These are phyloP conservation scores for Tritrichomonas musculus DNA, from an alignment of 208 protist species.

Conservation along the genomic window DNA sequence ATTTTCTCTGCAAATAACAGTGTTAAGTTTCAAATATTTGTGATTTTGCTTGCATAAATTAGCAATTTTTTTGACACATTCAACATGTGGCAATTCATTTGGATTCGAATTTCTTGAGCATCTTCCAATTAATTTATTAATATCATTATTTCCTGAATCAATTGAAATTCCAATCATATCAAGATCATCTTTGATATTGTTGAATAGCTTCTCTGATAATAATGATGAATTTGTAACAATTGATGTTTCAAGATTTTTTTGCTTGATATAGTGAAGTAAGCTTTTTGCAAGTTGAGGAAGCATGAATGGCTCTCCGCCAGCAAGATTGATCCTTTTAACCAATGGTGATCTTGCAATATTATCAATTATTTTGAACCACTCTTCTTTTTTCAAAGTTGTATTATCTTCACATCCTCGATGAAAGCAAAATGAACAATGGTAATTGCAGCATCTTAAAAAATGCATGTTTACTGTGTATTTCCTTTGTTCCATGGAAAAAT, in stretches of 20 bases:
- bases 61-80: neutral
- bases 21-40: conserved; percentile 18
- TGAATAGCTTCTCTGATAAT: neutral
- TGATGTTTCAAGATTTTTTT: neutral
- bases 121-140: neutral
- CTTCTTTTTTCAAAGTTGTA: neutral
- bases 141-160: neutral
- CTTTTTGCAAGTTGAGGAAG: no score
- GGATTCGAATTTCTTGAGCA: neutral
- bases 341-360: neutral
- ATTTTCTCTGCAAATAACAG: conserved; percentile 5
- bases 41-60: neutral
- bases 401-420: neutral
- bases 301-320: neutral
- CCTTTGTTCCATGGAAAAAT: neutral
- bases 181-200: neutral
- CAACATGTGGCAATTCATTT: neutral
- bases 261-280: neutral
- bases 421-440: neutral
- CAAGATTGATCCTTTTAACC: neutral
- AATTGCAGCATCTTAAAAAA: neutral
- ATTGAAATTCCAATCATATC: conserved; percentile 2
- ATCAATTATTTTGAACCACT: neutral
- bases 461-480: conserved; percentile 1
- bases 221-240: neutral